A percentile compares a stretch with the other conserved stretches of the same genome.
These are phyloP conservation scores for Peltaster fructicola DNA, from an alignment of 2,329 filamentous ascomycete genomes.

Conservation along the genomic window DNA sequence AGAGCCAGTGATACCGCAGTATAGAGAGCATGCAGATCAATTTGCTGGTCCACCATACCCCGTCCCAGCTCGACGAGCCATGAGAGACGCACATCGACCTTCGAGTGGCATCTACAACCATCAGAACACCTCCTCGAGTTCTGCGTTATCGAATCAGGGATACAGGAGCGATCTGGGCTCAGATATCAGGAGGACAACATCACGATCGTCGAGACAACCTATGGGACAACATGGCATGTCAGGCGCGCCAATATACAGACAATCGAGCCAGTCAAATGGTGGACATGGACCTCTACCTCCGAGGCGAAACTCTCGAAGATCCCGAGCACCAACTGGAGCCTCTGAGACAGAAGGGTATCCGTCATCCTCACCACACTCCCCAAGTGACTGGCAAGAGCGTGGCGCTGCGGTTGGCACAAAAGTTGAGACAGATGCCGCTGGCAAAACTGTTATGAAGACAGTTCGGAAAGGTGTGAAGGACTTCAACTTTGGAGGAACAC, in stretches of 20 bases:
- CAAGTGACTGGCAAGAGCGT: constrained; percentile 89
- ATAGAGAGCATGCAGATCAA: no score
- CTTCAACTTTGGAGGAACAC: constrained; percentile 77
- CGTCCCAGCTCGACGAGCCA: no score
- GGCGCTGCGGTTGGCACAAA: constrained; percentile 74
- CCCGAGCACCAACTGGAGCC: constrained; percentile 10
- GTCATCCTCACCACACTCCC: no score
- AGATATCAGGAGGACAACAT: constrained; percentile 43
- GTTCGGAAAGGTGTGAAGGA: constrained; percentile 96
- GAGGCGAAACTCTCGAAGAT: constrained; percentile 57
- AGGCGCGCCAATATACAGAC: constrained; percentile 53
- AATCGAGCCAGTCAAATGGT: constrained; percentile 34
- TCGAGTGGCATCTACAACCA: constrained; percentile 32
- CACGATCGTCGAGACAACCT: constrained; percentile 40
- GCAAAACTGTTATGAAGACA: constrained; percentile 61
- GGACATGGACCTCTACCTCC: constrained; percentile 51
- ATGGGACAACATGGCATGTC: constrained; percentile 48
- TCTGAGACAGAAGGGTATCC: no score
- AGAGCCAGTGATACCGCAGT: neutral
- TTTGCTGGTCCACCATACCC: no score
- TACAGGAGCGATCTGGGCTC: constrained; percentile 27
- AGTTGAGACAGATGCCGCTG: constrained; percentile 62
- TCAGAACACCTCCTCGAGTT: constrained; percentile 29
- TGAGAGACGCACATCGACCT: constrained; percentile 20
- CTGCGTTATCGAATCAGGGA: constrained; percentile 22